A percentile compares a stretch with the other conserved stretches of the same genome.
Conservation (phyloP, 2,329 filamentous ascomycete species). For the Phaeosphaeria sp. region DNA sequence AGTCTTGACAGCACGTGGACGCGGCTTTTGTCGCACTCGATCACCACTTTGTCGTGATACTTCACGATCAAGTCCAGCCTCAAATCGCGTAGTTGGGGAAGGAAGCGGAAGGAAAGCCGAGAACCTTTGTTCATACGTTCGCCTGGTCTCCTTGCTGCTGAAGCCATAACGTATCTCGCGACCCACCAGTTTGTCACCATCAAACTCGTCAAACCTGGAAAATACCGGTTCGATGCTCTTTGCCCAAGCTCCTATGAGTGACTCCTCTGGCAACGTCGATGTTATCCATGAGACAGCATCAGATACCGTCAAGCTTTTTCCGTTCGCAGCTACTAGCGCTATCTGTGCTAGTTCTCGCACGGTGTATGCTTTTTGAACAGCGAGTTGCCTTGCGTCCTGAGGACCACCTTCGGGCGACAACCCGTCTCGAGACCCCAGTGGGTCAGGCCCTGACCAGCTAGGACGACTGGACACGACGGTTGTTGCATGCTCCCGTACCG, state of each 20-base stretch:
- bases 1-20: neutral
- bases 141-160: neutral
- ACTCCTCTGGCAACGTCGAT: conserved; percentile 10
- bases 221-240: conserved; percentile 16
- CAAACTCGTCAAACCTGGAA: conserved; percentile 18
- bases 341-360: conserved; percentile 17
- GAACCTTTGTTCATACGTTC: conserved; percentile 5
- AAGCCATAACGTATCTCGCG: conserved; percentile 8
- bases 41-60: neutral
- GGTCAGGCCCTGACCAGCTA: neutral
- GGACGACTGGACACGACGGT: neutral
- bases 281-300: conserved; percentile 18
- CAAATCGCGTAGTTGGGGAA: neutral
- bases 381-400: neutral
- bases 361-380: conserved; percentile 1
- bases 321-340: conserved; percentile 19
- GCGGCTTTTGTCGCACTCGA: neutral
- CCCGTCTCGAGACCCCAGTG: neutral
- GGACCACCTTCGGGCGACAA: neutral
- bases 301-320: conserved; percentile 10
- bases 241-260: conserved; percentile 21
- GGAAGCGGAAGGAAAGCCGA: neutral
- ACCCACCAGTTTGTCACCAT: conserved; percentile 3
- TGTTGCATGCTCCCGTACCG: neutral
- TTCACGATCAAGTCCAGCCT: neutral